Evolutionary conservation across 352 stramenopile genomes (phyloP).

Genomic region (Elongisporangium prolatum): DNA sequence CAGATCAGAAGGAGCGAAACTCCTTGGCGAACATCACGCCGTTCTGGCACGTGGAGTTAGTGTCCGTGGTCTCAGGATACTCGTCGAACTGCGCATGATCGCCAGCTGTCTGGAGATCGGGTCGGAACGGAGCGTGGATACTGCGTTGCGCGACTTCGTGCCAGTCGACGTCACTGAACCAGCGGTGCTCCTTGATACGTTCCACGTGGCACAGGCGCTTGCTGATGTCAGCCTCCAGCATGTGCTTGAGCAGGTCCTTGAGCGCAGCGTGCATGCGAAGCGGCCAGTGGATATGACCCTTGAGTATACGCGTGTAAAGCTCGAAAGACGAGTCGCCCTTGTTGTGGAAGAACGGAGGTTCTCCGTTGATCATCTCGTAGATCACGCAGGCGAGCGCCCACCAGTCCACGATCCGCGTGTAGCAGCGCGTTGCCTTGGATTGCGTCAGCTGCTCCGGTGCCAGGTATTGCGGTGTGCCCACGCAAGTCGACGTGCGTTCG

Average conservation of each 20-base stretch:
- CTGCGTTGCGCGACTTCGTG: slow-evolving; percentile 35
- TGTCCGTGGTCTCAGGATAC: slow-evolving; percentile 49
- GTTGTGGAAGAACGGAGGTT: slow-evolving; percentile 71
- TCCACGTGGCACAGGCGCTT: slow-evolving; percentile 44
- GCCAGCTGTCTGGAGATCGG: slow-evolving; percentile 27
- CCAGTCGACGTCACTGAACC: slow-evolving; percentile 70
- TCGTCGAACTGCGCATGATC: slow-evolving; percentile 67
- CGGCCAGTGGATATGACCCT: slow-evolving; percentile 51
- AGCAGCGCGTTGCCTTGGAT: slow-evolving; percentile 45
- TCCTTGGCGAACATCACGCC: slow-evolving; percentile 22
- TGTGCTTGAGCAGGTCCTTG: slow-evolving; percentile 57
- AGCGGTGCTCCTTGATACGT: slow-evolving; percentile 52
- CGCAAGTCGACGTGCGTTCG: slow-evolving; percentile 48
- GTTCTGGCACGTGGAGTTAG: slow-evolving; percentile 23
- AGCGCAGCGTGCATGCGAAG: slow-evolving; percentile 33
- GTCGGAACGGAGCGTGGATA: slow-evolving; percentile 41
- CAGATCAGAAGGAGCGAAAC: slow-evolving; percentile 37
- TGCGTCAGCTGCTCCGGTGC: slow-evolving; percentile 69
- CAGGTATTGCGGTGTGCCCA: slow-evolving; percentile 75
- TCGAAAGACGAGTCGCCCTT: slow-evolving; percentile 85
- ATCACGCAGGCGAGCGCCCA: slow-evolving; percentile 79
- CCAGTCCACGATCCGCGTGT: slow-evolving; percentile 80
- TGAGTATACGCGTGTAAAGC: slow-evolving; percentile 78
- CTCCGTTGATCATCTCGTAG: slow-evolving; percentile 75
- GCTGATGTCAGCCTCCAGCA: slow-evolving; percentile 52